These are phyloP conservation scores for Dioscorea dumetorum DNA, from an alignment of 106 monocot genomes.

Conservation along the genomic window DNA sequence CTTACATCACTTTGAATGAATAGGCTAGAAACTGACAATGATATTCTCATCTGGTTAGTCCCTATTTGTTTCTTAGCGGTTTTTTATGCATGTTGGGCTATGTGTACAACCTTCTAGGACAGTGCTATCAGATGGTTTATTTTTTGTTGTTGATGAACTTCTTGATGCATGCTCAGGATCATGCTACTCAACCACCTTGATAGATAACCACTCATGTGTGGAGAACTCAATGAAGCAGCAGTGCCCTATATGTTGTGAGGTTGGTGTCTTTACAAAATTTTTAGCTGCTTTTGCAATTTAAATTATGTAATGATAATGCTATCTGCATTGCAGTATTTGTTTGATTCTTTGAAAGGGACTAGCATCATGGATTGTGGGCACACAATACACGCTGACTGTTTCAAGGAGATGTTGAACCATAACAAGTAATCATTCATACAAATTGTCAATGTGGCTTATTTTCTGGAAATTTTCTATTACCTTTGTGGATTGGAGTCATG, in stretches of 20 bases:
- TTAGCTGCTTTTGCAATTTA: no score
- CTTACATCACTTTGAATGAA: no score
- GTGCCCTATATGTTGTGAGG: conserved; percentile 90
- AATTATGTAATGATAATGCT: background rate
- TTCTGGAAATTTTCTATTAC: background rate
- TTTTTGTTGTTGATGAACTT: background rate
- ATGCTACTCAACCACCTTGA: conserved; percentile 56
- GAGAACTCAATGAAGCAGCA: conserved; percentile 89
- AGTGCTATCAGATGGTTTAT: background rate
- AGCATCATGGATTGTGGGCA: conserved; percentile 70
- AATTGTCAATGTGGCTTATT: background rate
- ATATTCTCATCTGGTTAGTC: no score
- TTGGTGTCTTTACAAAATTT: conserved; percentile 1
- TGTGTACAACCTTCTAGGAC: background rate
- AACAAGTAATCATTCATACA: conserved; percentile 31
- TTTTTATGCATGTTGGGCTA: background rate
- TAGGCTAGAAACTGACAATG: no score
- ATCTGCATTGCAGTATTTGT: conserved; percentile 55
- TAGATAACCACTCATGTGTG: conserved; percentile 69
- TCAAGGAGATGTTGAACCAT: conserved; percentile 49
- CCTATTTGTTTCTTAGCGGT: no score
- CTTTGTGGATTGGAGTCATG: background rate
- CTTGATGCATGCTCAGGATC: conserved; percentile 38
- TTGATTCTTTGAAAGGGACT: conserved; percentile 72
- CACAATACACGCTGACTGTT: conserved; percentile 61